Base-by-base conservation (phyloP, 352 stramenopile genomes). In the Phytophthora sp. region DNA sequence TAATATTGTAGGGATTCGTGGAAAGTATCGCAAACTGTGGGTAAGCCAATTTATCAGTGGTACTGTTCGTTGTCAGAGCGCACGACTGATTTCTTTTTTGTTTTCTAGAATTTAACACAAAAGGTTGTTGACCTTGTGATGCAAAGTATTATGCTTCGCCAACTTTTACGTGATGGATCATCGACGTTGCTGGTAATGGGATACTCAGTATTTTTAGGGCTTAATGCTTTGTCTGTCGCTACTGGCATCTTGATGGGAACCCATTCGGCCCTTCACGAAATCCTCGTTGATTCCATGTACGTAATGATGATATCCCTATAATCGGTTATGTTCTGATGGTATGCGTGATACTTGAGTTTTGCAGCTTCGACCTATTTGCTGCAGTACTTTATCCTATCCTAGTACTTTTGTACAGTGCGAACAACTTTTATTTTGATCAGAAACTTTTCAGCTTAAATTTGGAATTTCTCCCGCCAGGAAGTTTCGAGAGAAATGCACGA, bases 21-120 rank as follows among this genome's bases (percentile, higher is more conserved):
- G 69, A 3, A 46, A 54, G 26, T 61, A 66, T 10, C 55, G 69
- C 23, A 78, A 78, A 61, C 54, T 66, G 24, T 75, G 66, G 67
- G 54, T 75, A 62, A 30, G 44, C 35, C 9, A 43, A 13, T n/a
- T 9, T 7, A 30, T 5, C 39, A 26, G 7, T 15, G n/a, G n/a
- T 63, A 1, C 49, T n/a, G 9, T 46, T 32, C 43, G 64, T 23
- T 67, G 13, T 49, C n/a, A 55, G 21, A 44, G 34, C 17, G n/a
- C 38, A 18, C 50, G 44, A 8, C n/a, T 20, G n/a, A 42, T 32
- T 4, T 13, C 18, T 11, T 23, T 1, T 37, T 5, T 18, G 11
- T 21, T n/a, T 17, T 26, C n/a, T 42, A 82, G 76, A 76, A 67
- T 12, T 21, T 76, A 10, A 61, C 30, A 5, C 57, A 82, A 7